Evolutionary conservation across 192 early-diverging fungal species (phyloP).

Genomic region (Coemansia sp.): DNA sequence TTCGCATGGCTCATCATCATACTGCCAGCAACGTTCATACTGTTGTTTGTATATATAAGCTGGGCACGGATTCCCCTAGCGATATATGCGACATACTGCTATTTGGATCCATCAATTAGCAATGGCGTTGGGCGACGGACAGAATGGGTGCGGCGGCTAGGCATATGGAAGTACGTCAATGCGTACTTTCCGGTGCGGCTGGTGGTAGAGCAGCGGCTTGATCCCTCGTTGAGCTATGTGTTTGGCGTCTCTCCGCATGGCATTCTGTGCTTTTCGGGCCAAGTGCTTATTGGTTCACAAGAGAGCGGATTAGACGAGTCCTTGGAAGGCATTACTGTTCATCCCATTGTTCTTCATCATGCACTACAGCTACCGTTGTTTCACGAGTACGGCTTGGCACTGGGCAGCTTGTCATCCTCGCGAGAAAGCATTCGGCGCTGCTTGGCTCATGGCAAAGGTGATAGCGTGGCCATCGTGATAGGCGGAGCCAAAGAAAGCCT

Average conservation of each 20-base stretch:
- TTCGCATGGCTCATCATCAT: constrained; percentile 38
- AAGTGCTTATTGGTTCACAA: constrained; percentile 80
- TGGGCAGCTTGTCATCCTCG: constrained; percentile 75
- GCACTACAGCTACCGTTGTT: constrained; percentile 85
- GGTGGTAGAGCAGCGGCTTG: constrained; percentile 78
- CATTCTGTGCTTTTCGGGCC: constrained; percentile 80
- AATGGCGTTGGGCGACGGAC: constrained; percentile 59
- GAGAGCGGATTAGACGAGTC: constrained; percentile 66
- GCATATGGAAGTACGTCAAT: constrained; percentile 74
- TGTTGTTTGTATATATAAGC: constrained; percentile 21
- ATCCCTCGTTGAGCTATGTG: constrained; percentile 82
- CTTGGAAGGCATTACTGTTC: constrained; percentile 70
- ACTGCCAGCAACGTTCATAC: constrained; percentile 24
- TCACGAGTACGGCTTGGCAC: constrained; percentile 75
- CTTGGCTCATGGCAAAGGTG: constrained; percentile 68
- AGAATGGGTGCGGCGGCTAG: constrained; percentile 54
- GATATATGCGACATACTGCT: constrained; percentile 42
- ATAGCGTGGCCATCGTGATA: constrained; percentile 83
- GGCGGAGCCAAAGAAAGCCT: constrained; percentile 89
- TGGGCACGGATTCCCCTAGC: constrained; percentile 36
- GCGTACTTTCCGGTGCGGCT: constrained; percentile 80
- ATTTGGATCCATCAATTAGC: constrained; percentile 36
- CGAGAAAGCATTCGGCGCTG: constrained; percentile 75
- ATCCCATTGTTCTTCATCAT: constrained; percentile 62
- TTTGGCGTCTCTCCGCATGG: constrained; percentile 92